Conservation (phyloP, 108 stramenopile genomes). For the Nitzschia sp. region DNA sequence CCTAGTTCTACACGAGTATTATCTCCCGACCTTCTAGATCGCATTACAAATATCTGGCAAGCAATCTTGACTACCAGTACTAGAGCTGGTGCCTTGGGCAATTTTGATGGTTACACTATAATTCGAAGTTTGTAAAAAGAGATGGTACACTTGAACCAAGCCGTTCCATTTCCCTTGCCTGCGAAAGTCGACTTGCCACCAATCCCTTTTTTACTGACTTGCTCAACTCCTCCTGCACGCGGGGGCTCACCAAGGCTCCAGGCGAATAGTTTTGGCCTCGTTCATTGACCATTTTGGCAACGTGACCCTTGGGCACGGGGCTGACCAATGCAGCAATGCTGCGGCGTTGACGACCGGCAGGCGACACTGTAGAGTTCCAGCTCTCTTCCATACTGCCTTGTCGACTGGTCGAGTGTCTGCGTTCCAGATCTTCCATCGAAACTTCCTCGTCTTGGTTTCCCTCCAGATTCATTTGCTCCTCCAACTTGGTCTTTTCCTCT, state of each 20-base stretch:
- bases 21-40: no score
- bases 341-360: not conserved
- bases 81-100: no score
- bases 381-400: slow-evolving; percentile 4
- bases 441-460: not conserved
- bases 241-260: not conserved
- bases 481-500: not conserved
- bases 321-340: not conserved
- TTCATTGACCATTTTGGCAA: slow-evolving; percentile 7
- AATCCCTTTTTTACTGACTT: slow-evolving; percentile 20
- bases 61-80: no score
- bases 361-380: slow-evolving; percentile 9
- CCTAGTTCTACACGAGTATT: no score
- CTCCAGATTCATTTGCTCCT: not conserved
- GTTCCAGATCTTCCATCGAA: not conserved
- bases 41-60: no score
- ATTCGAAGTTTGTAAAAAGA: slow-evolving; percentile 10
- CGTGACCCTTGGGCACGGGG: slow-evolving; percentile 11
- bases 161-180: slow-evolving; percentile 8
- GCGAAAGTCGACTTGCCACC: slow-evolving; percentile 8
- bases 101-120: not conserved
- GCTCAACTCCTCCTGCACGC: slow-evolving; percentile 17
- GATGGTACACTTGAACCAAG: slow-evolving; percentile 11
- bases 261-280: slow-evolving; percentile 5
- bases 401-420: not conserved